Evolutionary conservation across 2,329 filamentous ascomycete genomes (phyloP), one percentile per base, ranked within the genome.

Genomic region (Xylariaceae sp.): DNA sequence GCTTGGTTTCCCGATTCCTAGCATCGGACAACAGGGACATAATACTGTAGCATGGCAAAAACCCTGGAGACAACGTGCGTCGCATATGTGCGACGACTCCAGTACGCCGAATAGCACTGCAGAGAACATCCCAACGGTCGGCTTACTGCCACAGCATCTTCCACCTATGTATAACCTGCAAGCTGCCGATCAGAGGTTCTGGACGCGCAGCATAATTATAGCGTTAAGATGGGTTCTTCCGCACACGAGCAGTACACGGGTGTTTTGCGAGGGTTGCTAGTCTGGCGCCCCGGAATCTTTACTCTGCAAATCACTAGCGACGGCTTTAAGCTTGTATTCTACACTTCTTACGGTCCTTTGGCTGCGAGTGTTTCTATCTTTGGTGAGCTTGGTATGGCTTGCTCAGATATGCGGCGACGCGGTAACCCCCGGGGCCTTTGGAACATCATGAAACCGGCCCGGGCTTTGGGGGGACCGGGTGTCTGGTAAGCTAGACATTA

Each of bases 141-240:
- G 44, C 31, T 56, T 33, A 40, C 46, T 60, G 49, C 40, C 45
- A 57, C 48, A 26, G 39, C 53, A 44, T 47, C 39, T 24, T 26
- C 29, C 34, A 23, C 26, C 17, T 44, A 39, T 36, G 19, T 40
- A 28, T 23, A 37, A 26, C 11, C 21, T 57, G 52, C 46, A 53
- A 41, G 50, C 17, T 24, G 54, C 48, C 31, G 51, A 58, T 56
- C 60, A 50, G 26, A 61, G 39, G 57, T 47, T 58, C 50, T 61
- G 58, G 50, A 52, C 17, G 23, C 24, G 16, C 23, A 31, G 33
- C 28, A 48, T 48, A 57, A 37, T 21, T 36, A 40, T 12, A 46
- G n/a, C n/a, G n/a, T n/a, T n/a, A n/a, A n/a, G n/a, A 49, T n/a
- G 19, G 31, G 14, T n/a, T 45, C 39, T 52, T 48, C 41, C 47